Evolutionary conservation across 257 asterid genomes (phyloP).

Genomic region (Solanum appendiculatum): DNA sequence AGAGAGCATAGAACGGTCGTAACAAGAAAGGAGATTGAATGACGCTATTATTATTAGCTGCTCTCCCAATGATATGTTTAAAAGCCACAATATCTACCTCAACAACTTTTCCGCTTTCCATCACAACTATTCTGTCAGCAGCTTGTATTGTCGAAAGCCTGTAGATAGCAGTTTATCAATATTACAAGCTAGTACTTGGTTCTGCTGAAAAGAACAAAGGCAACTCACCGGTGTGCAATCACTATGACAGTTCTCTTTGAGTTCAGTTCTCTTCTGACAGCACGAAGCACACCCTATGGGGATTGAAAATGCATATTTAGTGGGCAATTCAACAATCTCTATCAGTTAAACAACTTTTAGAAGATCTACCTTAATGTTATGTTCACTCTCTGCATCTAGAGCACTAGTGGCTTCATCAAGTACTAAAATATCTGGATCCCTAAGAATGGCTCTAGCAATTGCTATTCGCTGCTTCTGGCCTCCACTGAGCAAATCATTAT

Average conservation of each 20-base stretch:
- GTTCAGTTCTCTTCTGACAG: constrained; percentile 44
- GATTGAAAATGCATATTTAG: constrained; percentile 5
- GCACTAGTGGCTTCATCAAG: constrained; percentile 99
- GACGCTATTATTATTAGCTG: neutral
- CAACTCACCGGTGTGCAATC: constrained; percentile 73
- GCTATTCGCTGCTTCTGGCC: constrained; percentile 98
- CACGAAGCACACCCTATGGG: constrained; percentile 60
- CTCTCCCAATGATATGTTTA: neutral
- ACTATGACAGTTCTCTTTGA: constrained; percentile 66
- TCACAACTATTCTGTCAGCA: constrained; percentile 79
- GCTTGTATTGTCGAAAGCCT: constrained; percentile 89
- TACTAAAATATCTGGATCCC: constrained; percentile 79
- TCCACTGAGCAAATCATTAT: constrained; percentile 95
- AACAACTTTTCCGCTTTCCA: constrained; percentile 76
- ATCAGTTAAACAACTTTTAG: neutral
- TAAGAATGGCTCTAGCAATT: constrained; percentile 83
- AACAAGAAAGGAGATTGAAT: neutral
- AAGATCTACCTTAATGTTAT: constrained; percentile 62
- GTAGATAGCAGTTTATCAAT: constrained; percentile 15
- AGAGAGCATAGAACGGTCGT: neutral
- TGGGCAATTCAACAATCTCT: neutral
- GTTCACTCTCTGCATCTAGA: constrained; percentile 94
- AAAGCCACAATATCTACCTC: constrained; percentile 43
- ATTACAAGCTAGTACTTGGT: neutral
- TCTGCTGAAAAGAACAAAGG: neutral